Evolutionary conservation across 345 rosid species (phyloP).

Genomic region (Acer saccharum): DNA sequence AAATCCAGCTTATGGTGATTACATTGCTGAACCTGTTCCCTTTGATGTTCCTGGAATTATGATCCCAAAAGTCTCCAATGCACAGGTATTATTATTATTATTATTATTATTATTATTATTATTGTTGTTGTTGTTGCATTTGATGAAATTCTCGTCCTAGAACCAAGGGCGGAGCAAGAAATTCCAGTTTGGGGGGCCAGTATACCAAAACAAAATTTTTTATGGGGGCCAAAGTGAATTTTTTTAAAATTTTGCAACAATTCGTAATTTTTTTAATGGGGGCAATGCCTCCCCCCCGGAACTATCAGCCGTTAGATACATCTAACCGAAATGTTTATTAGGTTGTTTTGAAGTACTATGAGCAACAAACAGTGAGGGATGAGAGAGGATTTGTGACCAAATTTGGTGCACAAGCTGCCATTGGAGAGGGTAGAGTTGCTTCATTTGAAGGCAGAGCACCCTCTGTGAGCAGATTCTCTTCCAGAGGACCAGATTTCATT

Average conservation of each 20-base stretch:
- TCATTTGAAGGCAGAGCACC: slow-evolving; percentile 55
- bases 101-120: too few relatives aligned
- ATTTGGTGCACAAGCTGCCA: slow-evolving; percentile 54
- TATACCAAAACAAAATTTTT: too few relatives aligned
- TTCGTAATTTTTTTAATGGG: too few relatives aligned
- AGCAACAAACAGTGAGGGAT: slow-evolving; percentile 50
- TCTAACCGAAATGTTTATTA: slow-evolving; percentile 18
- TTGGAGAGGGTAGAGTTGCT: slow-evolving; percentile 69
- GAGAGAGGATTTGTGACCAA: slow-evolving; percentile 35
- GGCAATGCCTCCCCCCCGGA: too few relatives aligned
- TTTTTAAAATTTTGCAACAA: too few relatives aligned
- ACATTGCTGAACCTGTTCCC: slow-evolving; percentile 64
- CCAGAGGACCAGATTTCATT: slow-evolving; percentile 73
- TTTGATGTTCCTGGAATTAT: slow-evolving; percentile 55
- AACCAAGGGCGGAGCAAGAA: too few relatives aligned
- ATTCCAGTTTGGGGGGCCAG: too few relatives aligned
- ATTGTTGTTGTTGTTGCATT: too few relatives aligned
- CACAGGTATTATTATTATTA: slow-evolving; percentile 45
- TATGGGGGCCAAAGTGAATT: too few relatives aligned
- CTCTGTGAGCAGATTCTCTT: slow-evolving; percentile 69
- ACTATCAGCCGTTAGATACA: neutral
- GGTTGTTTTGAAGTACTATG: slow-evolving; percentile 62
- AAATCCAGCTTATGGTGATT: slow-evolving; percentile 61
- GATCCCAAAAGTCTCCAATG: slow-evolving; percentile 58
- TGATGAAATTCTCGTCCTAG: too few relatives aligned